Base-by-base conservation (phyloP, 192 early-diverging fungal species). In the Coemansia sp. region DNA sequence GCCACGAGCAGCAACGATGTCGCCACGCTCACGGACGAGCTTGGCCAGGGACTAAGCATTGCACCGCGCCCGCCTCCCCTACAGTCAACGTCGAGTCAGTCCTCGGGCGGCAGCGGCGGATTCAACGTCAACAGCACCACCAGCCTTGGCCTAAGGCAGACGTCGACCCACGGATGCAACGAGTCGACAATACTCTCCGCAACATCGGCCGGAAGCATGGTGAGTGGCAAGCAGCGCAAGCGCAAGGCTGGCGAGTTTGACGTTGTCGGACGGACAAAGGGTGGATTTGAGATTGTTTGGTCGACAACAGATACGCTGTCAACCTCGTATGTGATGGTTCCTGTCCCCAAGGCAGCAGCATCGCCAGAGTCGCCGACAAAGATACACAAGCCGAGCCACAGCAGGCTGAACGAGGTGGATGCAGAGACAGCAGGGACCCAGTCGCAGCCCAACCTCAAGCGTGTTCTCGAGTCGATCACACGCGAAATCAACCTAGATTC, bases 401-500 rank as follows among this genome's bases (percentile, higher is more conserved):
- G 67, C 58, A 69, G 64, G 2, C 59, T 59, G 23, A 53, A 39
- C 13, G 37, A 59, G 16, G 29, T 55, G 4, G 79, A 81, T 23
- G 61, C 51, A 8, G 79, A 81, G 18, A 59, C 79, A 5, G 53
- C 60, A 13, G 70, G 74, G 56, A 81, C 67, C n/a, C 79, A 81
- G 57, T 81, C 79, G 40, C 79, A 81, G 70, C 79, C 79, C 37
- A 81, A 81, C 46, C 61, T 81, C 52, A 81, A 81, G 74, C 70
- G 74, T 3, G 74, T 75, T 5, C 58, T 81, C 13, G 79, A 81
- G 61, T 81, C 79, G 28, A 81, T 81, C 20, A 81, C 79, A 9
- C 74, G 79, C 37, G 79, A 81, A 71, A 81, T 81, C 57, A 81
- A 81, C 63, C 43, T 81, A 29, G 79, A 81, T 49, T 81, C 79